Evolutionary conservation across 2,329 filamentous ascomycete species (phyloP), one percentile per base, ranked within the genome.

Genomic region (Fusarium siculi): DNA sequence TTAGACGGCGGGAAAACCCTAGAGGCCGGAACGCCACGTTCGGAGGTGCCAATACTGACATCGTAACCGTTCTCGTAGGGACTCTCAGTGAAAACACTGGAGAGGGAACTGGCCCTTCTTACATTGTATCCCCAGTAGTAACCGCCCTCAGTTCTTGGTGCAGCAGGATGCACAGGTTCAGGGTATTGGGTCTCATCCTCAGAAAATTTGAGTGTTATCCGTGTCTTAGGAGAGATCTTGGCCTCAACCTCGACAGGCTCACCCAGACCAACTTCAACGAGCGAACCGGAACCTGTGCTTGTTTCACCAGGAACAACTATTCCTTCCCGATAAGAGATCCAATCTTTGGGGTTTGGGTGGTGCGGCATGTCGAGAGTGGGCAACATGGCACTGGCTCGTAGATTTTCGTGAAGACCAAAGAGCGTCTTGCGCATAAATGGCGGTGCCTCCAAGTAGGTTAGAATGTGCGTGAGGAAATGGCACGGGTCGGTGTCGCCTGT

Each of bases 121-220:
- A 95, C 90, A 14, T 85, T 87, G 81, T 93, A 97, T 50, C 94
- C 94, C 94, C 94, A 97, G 83, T 95, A 97, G 82, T 94, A 96
- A 0, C 94, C 94, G 4, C 86, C 89, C 72, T 95, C 90, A 58
- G 92, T 92, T 64, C 94, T 88, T 2, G 94, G 94, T 7, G 87
- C 84, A 32, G 88, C 85, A 0, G 93, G 93, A 40, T 91, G 86
- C 6, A 96, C 91, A 21, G 91, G 88, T 60, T 91, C 87, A 2
- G 89, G 71, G 68, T 79, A 80, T 54, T 82, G 78, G 23, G 84
- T 82, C 61, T 85, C 81, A 61, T 87, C 80, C 21, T 86, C 81
- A 21, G 87, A 83, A 74, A 95, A 90, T 66, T 89, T 89, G 25
- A 97, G 83, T 1, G 94, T 97, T 34, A 96, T 87, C 49, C 94